phyloP scores from a whole-genome alignment of 164 flowering plant species.

The Macadamia tetraphylla region DNA sequence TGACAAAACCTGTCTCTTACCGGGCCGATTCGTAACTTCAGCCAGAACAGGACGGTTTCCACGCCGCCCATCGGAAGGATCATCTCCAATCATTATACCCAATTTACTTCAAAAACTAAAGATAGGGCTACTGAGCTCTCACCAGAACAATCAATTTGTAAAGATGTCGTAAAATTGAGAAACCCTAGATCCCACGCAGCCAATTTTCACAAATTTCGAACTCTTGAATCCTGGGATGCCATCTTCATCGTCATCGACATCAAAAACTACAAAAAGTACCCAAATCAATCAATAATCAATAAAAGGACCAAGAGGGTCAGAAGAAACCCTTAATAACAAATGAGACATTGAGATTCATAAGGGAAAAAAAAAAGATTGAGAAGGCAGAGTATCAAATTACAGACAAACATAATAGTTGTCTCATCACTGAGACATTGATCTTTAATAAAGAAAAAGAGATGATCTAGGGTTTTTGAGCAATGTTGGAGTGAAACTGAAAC shows the following conservation, averaged over 20 bases:
- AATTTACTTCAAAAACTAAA: neutral
- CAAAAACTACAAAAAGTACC: neutral
- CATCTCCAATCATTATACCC: constrained; percentile 29
- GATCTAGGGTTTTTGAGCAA: too few species aligned
- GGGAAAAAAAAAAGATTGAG: neutral
- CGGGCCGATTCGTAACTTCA: constrained; percentile 49
- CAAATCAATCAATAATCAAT: neutral
- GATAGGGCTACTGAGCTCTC: neutral
- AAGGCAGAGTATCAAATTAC: too few species aligned
- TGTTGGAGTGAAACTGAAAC: neutral
- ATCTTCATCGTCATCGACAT: neutral
- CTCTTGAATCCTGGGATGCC: neutral
- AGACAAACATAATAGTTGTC: too few species aligned
- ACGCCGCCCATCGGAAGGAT: constrained; percentile 12
- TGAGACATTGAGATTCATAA: neutral
- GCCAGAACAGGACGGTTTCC: constrained; percentile 36
- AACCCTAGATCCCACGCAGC: neutral
- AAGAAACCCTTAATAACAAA: neutral
- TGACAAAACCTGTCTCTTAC: constrained; percentile 37
- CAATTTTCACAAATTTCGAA: neutral
- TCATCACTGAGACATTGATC: neutral
- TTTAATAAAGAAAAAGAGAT: neutral
- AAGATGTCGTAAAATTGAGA: neutral
- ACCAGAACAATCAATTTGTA: neutral
- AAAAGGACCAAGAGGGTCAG: neutral